Evolutionary conservation across 2,329 filamentous ascomycete genomes (phyloP).

Genomic region (Helicocarpus griseus): DNA sequence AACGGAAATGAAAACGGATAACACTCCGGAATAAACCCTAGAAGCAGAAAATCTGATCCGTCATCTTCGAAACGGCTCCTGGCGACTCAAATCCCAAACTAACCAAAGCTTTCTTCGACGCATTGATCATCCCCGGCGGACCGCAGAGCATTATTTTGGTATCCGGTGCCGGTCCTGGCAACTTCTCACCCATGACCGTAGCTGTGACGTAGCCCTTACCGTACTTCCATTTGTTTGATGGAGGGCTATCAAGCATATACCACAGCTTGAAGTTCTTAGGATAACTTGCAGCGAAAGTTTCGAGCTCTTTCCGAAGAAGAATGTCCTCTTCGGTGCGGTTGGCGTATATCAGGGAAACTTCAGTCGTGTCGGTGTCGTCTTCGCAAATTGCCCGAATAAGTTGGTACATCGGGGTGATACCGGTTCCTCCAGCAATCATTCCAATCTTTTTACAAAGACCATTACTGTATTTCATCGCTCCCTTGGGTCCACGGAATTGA

Average conservation of each 20-base stretch:
- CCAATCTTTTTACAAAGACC: conserved; percentile 48
- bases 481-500: conserved; percentile 86
- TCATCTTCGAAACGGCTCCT: conserved; percentile 90
- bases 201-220: neutral
- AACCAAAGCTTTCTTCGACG: conserved; percentile 91
- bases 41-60: conserved; percentile 96
- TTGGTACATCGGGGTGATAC: conserved; percentile 81
- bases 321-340: neutral
- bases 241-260: neutral
- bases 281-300: neutral
- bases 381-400: conserved; percentile 32
- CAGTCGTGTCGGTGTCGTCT: neutral
- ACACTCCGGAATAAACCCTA: no score
- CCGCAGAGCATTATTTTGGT: conserved; percentile 92
- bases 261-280: neutral
- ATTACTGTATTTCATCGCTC: conserved; percentile 89
- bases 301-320: neutral
- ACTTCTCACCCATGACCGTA: neutral
- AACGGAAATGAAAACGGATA: no score
- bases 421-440: conserved; percentile 95
- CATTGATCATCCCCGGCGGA: conserved; percentile 88
- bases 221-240: neutral
- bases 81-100: conserved; percentile 83
- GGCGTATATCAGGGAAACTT: neutral
- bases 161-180: conserved; percentile 52